Evolutionary conservation across 1,139 yeast genomes (phyloP).

Genomic region (Geotrichum histeridarum): DNA sequence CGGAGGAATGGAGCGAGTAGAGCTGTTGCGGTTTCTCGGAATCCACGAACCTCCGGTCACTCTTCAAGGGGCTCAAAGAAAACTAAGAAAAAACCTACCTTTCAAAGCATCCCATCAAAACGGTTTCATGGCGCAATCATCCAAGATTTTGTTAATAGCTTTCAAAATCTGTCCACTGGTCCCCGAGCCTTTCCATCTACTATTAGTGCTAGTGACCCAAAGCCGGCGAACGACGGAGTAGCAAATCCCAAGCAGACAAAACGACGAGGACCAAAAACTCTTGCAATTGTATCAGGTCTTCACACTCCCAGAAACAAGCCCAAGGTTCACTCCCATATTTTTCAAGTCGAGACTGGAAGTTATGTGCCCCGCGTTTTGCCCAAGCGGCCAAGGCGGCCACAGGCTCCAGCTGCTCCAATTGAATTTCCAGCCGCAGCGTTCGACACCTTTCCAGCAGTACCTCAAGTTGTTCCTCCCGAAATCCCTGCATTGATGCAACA

Average conservation of each 20-base stretch:
- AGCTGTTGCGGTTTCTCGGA: slow-evolving; percentile 7
- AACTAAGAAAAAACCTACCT: neutral
- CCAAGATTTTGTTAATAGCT: slow-evolving; percentile 6
- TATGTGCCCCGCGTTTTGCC: slow-evolving; percentile 8
- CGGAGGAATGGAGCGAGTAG: neutral
- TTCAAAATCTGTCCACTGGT: neutral
- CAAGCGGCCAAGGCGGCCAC: neutral
- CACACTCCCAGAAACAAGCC: slow-evolving; percentile 10
- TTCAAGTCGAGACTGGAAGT: slow-evolving; percentile 14
- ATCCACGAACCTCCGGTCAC: neutral
- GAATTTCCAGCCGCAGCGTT: slow-evolving; percentile 7
- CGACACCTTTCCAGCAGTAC: neutral
- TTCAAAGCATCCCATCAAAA: slow-evolving; percentile 4
- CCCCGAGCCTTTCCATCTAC: neutral
- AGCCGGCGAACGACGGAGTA: neutral
- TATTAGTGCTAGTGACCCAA: neutral
- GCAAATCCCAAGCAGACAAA: neutral
- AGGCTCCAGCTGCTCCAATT: neutral
- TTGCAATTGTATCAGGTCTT: slow-evolving; percentile 17
- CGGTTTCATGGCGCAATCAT: slow-evolving; percentile 9
- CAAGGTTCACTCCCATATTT: neutral
- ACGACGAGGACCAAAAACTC: slow-evolving; percentile 4
- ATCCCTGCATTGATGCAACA: neutral
- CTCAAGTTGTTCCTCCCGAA: too few relatives aligned
- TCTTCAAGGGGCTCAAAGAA: neutral